phyloP scores from a whole-genome alignment of 352 stramenopile species.

The Phytophthora parvispora region DNA sequence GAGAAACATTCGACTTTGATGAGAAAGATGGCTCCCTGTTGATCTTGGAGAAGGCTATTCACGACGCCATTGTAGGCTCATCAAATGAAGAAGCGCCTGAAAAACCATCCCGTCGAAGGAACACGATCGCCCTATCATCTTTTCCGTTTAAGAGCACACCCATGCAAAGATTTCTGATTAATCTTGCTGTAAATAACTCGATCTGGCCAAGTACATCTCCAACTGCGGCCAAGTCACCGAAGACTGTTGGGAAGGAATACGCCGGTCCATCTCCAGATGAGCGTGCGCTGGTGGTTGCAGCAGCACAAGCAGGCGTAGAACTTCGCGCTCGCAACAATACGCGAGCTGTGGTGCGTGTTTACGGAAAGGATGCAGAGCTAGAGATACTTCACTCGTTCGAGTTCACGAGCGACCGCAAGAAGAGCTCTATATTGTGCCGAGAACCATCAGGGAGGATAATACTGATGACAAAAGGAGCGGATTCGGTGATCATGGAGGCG shows the following conservation, averaged over 20 bases:
- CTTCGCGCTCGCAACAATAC: slow-evolving; percentile 46
- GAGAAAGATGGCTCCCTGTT: slow-evolving; percentile 32
- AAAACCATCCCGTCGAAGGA: slow-evolving; percentile 18
- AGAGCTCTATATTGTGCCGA: slow-evolving; percentile 69
- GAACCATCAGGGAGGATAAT: slow-evolving; percentile 43
- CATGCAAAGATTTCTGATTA: slow-evolving; percentile 57
- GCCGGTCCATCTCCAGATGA: slow-evolving; percentile 87
- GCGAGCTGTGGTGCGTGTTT: slow-evolving; percentile 34
- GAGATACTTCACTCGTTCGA: slow-evolving; percentile 73
- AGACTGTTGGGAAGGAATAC: slow-evolving; percentile 52
- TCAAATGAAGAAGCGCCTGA: slow-evolving; percentile 4
- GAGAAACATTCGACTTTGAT: slow-evolving; percentile 62
- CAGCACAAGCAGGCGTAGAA: slow-evolving; percentile 52
- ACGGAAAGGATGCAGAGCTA: slow-evolving; percentile 37
- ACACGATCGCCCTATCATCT: not conserved
- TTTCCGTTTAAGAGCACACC: slow-evolving; percentile 26
- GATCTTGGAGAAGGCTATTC: slow-evolving; percentile 24
- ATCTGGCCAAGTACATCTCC: slow-evolving; percentile 44
- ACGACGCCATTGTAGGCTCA: slow-evolving; percentile 8
- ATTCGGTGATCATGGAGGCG: slow-evolving; percentile 83
- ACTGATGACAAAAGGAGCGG: slow-evolving; percentile 89
- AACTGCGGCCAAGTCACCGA: not conserved
- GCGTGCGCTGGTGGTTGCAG: slow-evolving; percentile 68
- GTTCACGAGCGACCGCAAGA: slow-evolving; percentile 76
- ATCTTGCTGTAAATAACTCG: slow-evolving; percentile 70